Conservation (phyloP, 257 asterid species). For the Nicotiana undulata region DNA sequence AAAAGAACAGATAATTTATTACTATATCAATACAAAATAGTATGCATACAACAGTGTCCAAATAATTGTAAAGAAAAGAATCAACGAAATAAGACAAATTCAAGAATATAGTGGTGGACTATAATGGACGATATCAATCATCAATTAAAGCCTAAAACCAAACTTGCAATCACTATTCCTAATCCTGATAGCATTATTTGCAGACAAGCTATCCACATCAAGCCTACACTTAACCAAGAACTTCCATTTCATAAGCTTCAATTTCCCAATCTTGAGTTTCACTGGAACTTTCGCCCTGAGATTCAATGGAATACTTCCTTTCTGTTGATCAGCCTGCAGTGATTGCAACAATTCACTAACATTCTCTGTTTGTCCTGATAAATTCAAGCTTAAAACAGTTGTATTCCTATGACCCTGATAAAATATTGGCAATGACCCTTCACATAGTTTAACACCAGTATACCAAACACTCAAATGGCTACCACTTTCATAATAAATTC, state of each 20-base stretch:
- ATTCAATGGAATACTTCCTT: slow-evolving; percentile 53
- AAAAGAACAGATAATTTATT: background rate
- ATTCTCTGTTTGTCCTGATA: slow-evolving; percentile 63
- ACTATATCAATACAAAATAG: background rate
- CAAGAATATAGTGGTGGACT: background rate
- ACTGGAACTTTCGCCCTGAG: slow-evolving; percentile 70
- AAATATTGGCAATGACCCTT: slow-evolving; percentile 76
- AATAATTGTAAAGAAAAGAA: background rate
- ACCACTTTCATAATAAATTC: slow-evolving; percentile 70
- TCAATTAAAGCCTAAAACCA: slow-evolving; percentile 58
- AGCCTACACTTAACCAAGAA: slow-evolving; percentile 76
- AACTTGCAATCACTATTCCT: slow-evolving; percentile 60
- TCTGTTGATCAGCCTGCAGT: slow-evolving; percentile 54
- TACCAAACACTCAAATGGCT: slow-evolving; percentile 69
- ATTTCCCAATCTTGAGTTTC: slow-evolving; percentile 59
- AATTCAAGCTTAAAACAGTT: slow-evolving; percentile 41
- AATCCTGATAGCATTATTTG: slow-evolving; percentile 49
- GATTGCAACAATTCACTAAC: slow-evolving; percentile 52
- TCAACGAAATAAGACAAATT: slow-evolving; percentile 19
- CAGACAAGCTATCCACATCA: slow-evolving; percentile 46
- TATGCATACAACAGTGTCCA: background rate
- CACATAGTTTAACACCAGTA: slow-evolving; percentile 48
- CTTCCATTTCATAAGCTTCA: slow-evolving; percentile 84
- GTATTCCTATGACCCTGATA: slow-evolving; percentile 96
- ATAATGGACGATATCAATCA: background rate